Percentiles rank a stretch among this genome's conserved stretches.
These are phyloP conservation scores for Peltaster fructicola DNA, from an alignment of 2,329 filamentous ascomycete genomes.

Conservation along the genomic window DNA sequence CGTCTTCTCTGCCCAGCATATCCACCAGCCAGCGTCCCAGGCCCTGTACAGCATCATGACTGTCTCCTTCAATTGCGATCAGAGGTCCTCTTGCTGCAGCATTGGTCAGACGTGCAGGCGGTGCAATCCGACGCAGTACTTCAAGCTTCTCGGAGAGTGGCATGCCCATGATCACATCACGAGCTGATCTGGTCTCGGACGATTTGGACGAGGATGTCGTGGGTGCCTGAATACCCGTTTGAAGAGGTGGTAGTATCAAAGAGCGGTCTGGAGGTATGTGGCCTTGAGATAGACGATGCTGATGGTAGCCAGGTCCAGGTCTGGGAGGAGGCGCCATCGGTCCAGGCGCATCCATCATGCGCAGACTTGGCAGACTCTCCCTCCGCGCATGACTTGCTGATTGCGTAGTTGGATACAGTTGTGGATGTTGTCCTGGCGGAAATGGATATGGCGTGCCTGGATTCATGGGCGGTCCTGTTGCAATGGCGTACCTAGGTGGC, in stretches of 20 bases:
- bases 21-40: slow-evolving; percentile 48
- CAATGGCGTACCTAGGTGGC: slow-evolving; percentile 13
- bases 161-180: slow-evolving; percentile 56
- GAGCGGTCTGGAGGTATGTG: slow-evolving; percentile 26
- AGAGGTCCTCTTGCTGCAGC: slow-evolving; percentile 47
- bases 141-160: slow-evolving; percentile 59
- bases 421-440: slow-evolving; percentile 23
- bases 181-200: slow-evolving; percentile 8
- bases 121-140: slow-evolving; percentile 58
- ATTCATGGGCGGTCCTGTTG: slow-evolving; percentile 6
- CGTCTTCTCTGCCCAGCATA: slow-evolving; percentile 33
- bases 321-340: slow-evolving; percentile 39
- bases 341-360: slow-evolving; percentile 17
- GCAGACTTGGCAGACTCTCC: slow-evolving; percentile 25
- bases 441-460: slow-evolving; percentile 24
- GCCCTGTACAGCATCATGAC: slow-evolving; percentile 42
- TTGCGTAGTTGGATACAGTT: slow-evolving; percentile 23
- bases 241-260: slow-evolving; percentile 36
- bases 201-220: slow-evolving; percentile 1
- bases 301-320: slow-evolving; percentile 20
- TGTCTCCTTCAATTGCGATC: slow-evolving; percentile 66
- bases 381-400: slow-evolving; percentile 14
- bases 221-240: slow-evolving; percentile 19
- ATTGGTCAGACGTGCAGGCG: slow-evolving; percentile 36
- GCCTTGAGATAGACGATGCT: slow-evolving; percentile 17